A percentile compares a stretch with the other conserved stretches of the same genome.
Conservation (phyloP, 768 basidiomycete genomes). For the Exidia glandulosa region DNA sequence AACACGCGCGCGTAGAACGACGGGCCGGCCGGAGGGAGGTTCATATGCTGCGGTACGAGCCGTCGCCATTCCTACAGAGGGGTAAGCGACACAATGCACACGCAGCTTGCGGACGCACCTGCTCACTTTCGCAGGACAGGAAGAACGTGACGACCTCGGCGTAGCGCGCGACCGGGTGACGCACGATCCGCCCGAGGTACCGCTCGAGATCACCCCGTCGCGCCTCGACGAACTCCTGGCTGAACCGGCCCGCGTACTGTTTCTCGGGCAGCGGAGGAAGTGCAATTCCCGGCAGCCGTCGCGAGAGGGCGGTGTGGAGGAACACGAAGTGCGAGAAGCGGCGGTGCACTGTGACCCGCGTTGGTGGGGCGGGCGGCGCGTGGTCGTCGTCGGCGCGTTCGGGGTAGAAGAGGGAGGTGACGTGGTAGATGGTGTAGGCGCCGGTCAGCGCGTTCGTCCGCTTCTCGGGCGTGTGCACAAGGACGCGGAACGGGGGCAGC, state of each 20-base stretch:
- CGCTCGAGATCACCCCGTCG: constrained; percentile 71
- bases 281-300: constrained; percentile 62
- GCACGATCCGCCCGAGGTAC: constrained; percentile 56
- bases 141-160: constrained; percentile 75
- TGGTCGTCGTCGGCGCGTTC: constrained; percentile 11
- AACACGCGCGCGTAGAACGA: constrained; percentile 70
- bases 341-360: constrained; percentile 62
- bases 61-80: constrained; percentile 56
- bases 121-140: constrained; percentile 62
- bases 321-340: constrained; percentile 80
- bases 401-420: constrained; percentile 60
- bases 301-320: constrained; percentile 58
- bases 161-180: constrained; percentile 69
- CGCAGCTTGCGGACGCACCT: constrained; percentile 32
- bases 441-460: constrained; percentile 53
- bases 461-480: constrained; percentile 76
- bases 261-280: constrained; percentile 80
- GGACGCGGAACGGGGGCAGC: constrained; percentile 57
- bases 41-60: constrained; percentile 46
- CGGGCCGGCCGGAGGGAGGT: constrained; percentile 57
- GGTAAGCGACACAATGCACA: not conserved
- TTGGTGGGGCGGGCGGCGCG: constrained; percentile 25
- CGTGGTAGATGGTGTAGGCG: constrained; percentile 62
- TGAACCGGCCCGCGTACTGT: constrained; percentile 73
- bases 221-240: constrained; percentile 71